Evolutionary conservation across 768 basidiomycete genomes (phyloP).

Genomic region (Lactarius evosmus): DNA sequence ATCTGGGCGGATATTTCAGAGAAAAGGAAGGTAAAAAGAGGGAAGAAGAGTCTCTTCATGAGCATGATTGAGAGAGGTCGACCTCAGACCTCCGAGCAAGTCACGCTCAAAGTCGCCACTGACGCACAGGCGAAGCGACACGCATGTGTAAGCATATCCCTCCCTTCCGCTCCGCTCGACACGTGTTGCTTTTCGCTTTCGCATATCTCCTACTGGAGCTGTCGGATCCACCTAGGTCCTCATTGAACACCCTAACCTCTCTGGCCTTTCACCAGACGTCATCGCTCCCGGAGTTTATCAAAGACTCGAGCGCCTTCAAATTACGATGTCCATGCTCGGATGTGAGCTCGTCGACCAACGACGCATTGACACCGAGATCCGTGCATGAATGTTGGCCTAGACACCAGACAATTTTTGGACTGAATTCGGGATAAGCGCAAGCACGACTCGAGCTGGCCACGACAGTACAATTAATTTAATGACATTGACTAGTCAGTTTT

Average conservation of each 20-base stretch:
- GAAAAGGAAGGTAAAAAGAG: slow-evolving; percentile 26
- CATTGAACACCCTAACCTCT: not conserved
- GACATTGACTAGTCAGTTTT: not conserved
- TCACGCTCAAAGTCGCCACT: not conserved
- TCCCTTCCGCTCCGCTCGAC: not conserved
- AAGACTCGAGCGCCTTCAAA: not conserved
- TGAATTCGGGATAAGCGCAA: not conserved
- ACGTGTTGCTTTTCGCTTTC: no score
- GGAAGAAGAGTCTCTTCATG: not conserved
- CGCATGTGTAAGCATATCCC: not conserved
- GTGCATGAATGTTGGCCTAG: not conserved
- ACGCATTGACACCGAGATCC: not conserved
- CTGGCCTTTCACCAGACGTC: not conserved
- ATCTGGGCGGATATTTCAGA: slow-evolving; percentile 20
- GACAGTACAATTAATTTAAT: not conserved
- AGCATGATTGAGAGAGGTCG: not conserved
- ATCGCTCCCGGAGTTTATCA: not conserved
- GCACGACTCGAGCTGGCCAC: not conserved
- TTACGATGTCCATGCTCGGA: not conserved
- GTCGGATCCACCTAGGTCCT: no score
- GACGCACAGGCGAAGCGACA: not conserved
- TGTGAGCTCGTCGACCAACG: not conserved
- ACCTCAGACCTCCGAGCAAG: not conserved
- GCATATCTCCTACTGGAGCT: no score
- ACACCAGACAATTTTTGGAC: not conserved